Conservation (phyloP, 2,329 filamentous ascomycete species). For the Neoascochyta sp. region DNA sequence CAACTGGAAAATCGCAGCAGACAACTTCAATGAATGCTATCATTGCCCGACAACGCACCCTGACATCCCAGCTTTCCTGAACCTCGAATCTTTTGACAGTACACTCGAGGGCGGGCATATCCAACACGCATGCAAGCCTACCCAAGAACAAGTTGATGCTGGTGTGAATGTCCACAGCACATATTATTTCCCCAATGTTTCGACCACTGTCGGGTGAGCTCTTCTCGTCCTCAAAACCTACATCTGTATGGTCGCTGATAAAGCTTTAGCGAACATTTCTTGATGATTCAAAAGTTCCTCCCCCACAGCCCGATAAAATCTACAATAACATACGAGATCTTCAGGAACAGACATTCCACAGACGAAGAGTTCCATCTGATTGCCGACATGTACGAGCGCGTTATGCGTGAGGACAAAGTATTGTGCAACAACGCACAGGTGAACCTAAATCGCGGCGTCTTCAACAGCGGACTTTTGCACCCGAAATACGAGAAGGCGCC, state of each 20-base stretch:
- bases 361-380: conserved; percentile 56
- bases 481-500: conserved; percentile 56
- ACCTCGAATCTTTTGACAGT: conserved; percentile 50
- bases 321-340: conserved; percentile 59
- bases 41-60: conserved; percentile 59
- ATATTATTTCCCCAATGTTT: conserved; percentile 27
- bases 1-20: conserved; percentile 35
- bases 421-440: conserved; percentile 57
- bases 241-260: conserved; percentile 1
- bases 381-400: conserved; percentile 57
- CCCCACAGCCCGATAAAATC: conserved; percentile 49
- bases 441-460: conserved; percentile 59
- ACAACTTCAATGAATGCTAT: conserved; percentile 66
- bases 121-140: conserved; percentile 22
- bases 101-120: conserved; percentile 22
- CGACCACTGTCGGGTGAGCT: conserved; percentile 17
- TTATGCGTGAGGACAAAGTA: conserved; percentile 62
- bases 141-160: conserved; percentile 13
- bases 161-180: conserved; percentile 24
- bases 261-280: conserved; percentile 47
- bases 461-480: conserved; percentile 59
- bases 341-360: conserved; percentile 55
- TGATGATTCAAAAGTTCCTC: conserved; percentile 60
- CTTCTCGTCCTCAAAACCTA: neutral
- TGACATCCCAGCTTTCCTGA: conserved; percentile 54